A percentile compares a stretch with the other conserved stretches of the same genome.
These are phyloP conservation scores for Puya raimondii DNA, from an alignment of 176 grass and related monocot species.

Conservation along the genomic window DNA sequence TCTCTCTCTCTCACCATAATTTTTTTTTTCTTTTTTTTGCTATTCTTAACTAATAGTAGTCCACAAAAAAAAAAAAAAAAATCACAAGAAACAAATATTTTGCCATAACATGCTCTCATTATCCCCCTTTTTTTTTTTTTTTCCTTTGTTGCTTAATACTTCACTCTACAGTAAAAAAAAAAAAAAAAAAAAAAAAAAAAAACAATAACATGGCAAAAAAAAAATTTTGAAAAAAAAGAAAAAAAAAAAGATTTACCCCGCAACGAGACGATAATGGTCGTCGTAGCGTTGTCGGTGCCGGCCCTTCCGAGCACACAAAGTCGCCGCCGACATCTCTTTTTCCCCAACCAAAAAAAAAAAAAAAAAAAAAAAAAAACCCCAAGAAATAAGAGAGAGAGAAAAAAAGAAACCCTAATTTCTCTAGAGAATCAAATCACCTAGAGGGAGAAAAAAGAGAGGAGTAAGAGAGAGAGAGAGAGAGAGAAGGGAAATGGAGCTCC, in stretches of 20 bases:
- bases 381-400: neutral
- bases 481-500: neutral
- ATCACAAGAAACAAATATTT: no score
- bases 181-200: neutral
- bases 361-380: neutral
- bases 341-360: constrained; percentile 6
- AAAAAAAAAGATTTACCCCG: constrained; percentile 23
- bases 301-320: constrained; percentile 30
- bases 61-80: no score
- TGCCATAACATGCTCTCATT: no score
- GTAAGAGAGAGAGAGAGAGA: neutral
- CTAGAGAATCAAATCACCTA: no score
- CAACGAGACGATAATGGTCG: constrained; percentile 50
- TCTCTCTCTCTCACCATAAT: no score
- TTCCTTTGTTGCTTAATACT: neutral
- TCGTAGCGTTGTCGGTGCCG: constrained; percentile 51
- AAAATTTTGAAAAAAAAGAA: neutral
- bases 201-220: neutral
- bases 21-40: no score
- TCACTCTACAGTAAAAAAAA: neutral
- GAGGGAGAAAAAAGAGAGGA: no score
- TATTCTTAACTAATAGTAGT: no score
- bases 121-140: no score
- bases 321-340: neutral
- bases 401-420: no score